Evolutionary conservation across 225 moss, liverwort and hornwort species (phyloP).

Genomic region (Physcomitrium patens): DNA sequence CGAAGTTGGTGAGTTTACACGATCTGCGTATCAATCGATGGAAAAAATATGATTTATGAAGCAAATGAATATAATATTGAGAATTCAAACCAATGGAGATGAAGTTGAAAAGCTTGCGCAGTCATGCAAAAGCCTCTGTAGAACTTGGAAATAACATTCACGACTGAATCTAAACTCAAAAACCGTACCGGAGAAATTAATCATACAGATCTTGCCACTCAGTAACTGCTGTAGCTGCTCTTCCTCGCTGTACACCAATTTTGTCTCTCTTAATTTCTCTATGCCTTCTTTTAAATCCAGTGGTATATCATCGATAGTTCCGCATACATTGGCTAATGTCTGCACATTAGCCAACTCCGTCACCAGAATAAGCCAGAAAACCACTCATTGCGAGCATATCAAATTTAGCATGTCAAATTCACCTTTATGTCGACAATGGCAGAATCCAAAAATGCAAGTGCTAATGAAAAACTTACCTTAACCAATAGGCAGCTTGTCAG

Average conservation of each 20-base stretch:
- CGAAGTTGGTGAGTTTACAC: constrained; percentile 23
- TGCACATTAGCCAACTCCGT: constrained; percentile 32
- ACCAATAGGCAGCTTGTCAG: constrained; percentile 79
- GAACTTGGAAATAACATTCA: not conserved
- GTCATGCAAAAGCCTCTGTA: constrained; percentile 1
- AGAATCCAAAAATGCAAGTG: not conserved
- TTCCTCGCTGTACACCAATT: constrained; percentile 50
- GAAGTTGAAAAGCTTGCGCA: not conserved
- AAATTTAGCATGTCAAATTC: constrained; percentile 7
- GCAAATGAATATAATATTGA: not conserved
- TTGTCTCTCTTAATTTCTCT: constrained; percentile 51
- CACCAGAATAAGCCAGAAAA: not conserved
- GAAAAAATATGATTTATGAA: not conserved
- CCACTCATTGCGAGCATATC: not conserved
- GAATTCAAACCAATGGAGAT: not conserved
- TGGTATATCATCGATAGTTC: constrained; percentile 54
- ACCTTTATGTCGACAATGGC: not conserved
- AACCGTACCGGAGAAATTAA: constrained; percentile 55
- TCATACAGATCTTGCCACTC: constrained; percentile 59
- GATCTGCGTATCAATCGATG: constrained; percentile 29
- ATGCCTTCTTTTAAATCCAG: constrained; percentile 53
- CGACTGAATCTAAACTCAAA: not conserved
- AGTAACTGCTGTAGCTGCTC: constrained; percentile 73
- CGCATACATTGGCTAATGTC: constrained; percentile 78
- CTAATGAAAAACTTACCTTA: constrained; percentile 50